Evolutionary conservation across 495 filamentous ascomycete species (phyloP).

Genomic region (Penicillium psychrofluorescens): DNA sequence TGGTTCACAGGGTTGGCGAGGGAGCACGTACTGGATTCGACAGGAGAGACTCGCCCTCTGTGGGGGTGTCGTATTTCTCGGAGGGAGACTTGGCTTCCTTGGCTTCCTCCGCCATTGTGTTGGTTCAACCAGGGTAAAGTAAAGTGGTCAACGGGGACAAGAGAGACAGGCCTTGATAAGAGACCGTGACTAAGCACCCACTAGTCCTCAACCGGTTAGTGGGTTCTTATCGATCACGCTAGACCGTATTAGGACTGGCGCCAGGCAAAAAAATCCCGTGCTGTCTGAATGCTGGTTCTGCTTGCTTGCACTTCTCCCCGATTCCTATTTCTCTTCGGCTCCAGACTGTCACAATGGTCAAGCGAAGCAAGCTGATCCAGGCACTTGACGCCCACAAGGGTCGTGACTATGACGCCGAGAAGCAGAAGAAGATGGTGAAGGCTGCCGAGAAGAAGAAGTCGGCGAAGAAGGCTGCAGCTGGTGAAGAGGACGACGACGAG

Average conservation of each 20-base stretch:
- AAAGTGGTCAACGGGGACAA: slow-evolving; percentile 12
- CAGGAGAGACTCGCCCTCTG: slow-evolving; percentile 13
- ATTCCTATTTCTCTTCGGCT: slow-evolving; percentile 5
- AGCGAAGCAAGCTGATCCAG: slow-evolving; percentile 57
- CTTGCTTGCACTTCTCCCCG: slow-evolving; percentile 10
- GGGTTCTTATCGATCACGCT: neutral
- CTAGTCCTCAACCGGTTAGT: neutral
- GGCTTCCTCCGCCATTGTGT: slow-evolving; percentile 16
- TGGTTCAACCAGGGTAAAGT: neutral
- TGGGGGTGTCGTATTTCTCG: slow-evolving; percentile 7
- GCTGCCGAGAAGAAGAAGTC: slow-evolving; percentile 46
- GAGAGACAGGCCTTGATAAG: too few species aligned
- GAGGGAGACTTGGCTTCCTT: neutral
- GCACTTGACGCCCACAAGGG: slow-evolving; percentile 63
- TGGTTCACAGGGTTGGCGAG: neutral
- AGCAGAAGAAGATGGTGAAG: slow-evolving; percentile 53
- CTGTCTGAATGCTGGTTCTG: slow-evolving; percentile 8
- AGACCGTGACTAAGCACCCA: too few species aligned
- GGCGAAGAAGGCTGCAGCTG: slow-evolving; percentile 28
- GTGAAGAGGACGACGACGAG: slow-evolving; percentile 27
- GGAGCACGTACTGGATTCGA: slow-evolving; percentile 14
- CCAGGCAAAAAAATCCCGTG: slow-evolving; percentile 38
- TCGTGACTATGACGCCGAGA: slow-evolving; percentile 59
- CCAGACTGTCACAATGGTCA: slow-evolving; percentile 39
- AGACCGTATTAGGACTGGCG: neutral